Evolutionary conservation across 1,284 basidiomycete species (phyloP).

Genomic region (Apiotrichum sp.): DNA sequence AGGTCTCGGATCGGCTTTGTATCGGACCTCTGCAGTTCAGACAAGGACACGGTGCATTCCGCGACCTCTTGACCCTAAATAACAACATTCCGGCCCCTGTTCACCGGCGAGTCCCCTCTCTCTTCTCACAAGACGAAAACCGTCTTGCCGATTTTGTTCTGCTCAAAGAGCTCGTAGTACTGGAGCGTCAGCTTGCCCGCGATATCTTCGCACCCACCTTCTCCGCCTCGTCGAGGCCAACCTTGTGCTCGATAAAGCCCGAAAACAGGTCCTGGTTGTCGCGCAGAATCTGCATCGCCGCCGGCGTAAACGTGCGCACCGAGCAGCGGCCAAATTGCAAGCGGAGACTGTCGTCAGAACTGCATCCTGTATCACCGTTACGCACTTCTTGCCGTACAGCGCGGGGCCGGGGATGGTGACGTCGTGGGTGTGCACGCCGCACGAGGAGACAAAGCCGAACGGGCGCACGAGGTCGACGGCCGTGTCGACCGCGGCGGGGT

Average conservation of each 20-base stretch:
- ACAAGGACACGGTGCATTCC: no score
- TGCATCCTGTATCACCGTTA: background rate
- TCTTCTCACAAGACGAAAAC: constrained; percentile 27
- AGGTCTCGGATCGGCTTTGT: no score
- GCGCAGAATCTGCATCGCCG: constrained; percentile 62
- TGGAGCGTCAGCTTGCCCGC: background rate
- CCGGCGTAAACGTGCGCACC: constrained; percentile 67
- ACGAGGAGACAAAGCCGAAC: constrained; percentile 71
- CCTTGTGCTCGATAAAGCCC: constrained; percentile 41
- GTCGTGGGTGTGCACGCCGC: constrained; percentile 56
- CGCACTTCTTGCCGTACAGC: constrained; percentile 68
- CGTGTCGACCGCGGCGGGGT: constrained; percentile 60
- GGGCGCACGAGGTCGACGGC: constrained; percentile 71
- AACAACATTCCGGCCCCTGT: no score
- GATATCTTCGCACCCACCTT: constrained; percentile 20
- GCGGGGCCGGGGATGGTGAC: constrained; percentile 47
- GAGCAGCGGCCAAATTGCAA: constrained; percentile 67
- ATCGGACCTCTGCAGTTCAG: no score
- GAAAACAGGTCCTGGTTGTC: constrained; percentile 38
- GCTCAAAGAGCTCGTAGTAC: constrained; percentile 44
- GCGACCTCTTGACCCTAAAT: no score
- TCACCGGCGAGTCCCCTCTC: no score
- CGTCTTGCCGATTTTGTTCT: constrained; percentile 44
- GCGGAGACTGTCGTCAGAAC: constrained; percentile 12
- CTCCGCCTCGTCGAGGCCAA: constrained; percentile 35